Base-by-base conservation (phyloP, 257 asterid genomes). In the Solanum tacnaense region DNA sequence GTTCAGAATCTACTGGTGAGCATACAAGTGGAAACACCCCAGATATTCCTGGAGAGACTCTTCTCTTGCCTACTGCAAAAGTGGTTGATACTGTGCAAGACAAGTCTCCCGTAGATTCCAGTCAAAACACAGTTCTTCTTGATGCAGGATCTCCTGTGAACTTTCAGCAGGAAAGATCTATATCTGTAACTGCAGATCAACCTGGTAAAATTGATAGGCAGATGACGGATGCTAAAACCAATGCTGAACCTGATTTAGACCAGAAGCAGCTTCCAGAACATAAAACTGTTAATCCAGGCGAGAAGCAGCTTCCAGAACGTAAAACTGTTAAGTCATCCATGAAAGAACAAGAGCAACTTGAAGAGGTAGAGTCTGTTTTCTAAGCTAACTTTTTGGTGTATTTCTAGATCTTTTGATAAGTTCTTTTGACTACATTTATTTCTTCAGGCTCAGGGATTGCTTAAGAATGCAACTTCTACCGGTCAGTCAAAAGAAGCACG, bases 401-500 rank as follows among this genome's bases (percentile, higher is more conserved):
- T 88, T 87, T 84, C 85, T 67, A 35, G 60, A 29, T 23, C 49
- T 16, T 84, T 34, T 72, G 25, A 32, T 88, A 58, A 87, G 89
- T 90, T 86, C 65, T 67, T 86, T 89, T 67, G 86, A 84, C 91
- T 89, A 79, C 92, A 39, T 84, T 70, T 87, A 86, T 88, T 93
- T 74, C 84, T 91, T 91, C 78, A 97, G 99, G 99, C 99, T 87
- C 99, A 96, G 91, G 97, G 99, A 87, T 92, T 97, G 88, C 98
- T 97, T 88, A 93, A 94, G 91, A 96, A 89, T 93, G 93, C 98
- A 88, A 89, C 89, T 87, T 94, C 99, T 87, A 94, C 96, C 9
- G 99, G 99, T 87, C 98, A 96, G 92, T 95, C 99, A 67, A 97
- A 97, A 92, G 99, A 97, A 93, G 99, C 99, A 84, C 94, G 99